Percentiles rank a stretch among this genome's conserved stretches.
Conservation (phyloP, 345 rosid species). For the Moricandia moricandioides region DNA sequence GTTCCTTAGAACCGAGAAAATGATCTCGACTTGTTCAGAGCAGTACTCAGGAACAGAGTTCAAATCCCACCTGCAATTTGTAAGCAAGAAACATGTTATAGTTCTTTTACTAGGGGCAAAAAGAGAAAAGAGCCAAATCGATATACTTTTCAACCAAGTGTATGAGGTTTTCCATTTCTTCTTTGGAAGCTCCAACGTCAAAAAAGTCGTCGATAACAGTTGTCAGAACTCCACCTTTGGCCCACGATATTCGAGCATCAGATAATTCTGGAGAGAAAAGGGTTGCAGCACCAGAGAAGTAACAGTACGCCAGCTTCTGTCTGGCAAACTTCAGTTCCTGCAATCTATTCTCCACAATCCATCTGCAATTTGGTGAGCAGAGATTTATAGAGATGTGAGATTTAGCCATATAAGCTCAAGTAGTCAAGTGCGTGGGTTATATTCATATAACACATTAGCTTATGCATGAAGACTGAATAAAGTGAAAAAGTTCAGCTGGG, state of each 20-base stretch:
- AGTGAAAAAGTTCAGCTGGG: neutral
- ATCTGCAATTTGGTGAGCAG: slow-evolving; percentile 45
- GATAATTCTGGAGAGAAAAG: slow-evolving; percentile 60
- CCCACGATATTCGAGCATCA: slow-evolving; percentile 91
- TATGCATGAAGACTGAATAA: slow-evolving; percentile 1
- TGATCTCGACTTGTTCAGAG: slow-evolving; percentile 77
- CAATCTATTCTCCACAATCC: slow-evolving; percentile 61
- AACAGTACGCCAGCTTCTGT: slow-evolving; percentile 74
- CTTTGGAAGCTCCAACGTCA: slow-evolving; percentile 80
- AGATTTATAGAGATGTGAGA: neutral
- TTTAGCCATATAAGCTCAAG: neutral
- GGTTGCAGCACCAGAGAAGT: slow-evolving; percentile 80
- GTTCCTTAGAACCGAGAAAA: slow-evolving; percentile 63
- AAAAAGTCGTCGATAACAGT: slow-evolving; percentile 88
- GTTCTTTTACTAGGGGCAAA: slow-evolving; percentile 9
- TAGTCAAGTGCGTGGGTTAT: slow-evolving; percentile 7
- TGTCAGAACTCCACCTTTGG: slow-evolving; percentile 80
- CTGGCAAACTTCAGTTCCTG: slow-evolving; percentile 76
- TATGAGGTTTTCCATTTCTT: slow-evolving; percentile 66
- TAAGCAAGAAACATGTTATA: neutral
- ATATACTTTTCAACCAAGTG: slow-evolving; percentile 62
- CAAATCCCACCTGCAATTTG: slow-evolving; percentile 63
- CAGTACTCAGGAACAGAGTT: slow-evolving; percentile 44
- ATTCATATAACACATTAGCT: neutral
- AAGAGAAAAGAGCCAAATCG: slow-evolving; percentile 7